These are phyloP conservation scores for Nothophytophthora sp. DNA, from an alignment of 352 stramenopile species.

Conservation along the genomic window DNA sequence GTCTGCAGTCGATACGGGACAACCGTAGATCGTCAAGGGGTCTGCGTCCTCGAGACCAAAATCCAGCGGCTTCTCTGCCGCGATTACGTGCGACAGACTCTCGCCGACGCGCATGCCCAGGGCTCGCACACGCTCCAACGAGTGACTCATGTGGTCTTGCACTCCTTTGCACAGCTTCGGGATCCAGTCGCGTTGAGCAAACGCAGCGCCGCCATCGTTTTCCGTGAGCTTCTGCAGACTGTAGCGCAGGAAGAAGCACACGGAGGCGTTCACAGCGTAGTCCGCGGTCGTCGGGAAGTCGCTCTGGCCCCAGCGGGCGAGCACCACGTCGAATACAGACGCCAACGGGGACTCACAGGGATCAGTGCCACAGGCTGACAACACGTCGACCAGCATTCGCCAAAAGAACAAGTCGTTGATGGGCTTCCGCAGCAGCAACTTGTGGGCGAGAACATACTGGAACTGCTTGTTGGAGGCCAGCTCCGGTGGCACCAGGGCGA, in stretches of 20 bases:
- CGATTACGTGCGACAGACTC: conserved; percentile 58
- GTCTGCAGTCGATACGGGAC: conserved; percentile 16
- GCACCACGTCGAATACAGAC: conserved; percentile 56
- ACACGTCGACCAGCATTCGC: conserved; percentile 45
- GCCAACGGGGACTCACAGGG: conserved; percentile 25
- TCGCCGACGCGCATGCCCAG: conserved; percentile 77
- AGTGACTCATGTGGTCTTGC: conserved; percentile 73
- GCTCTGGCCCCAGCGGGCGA: conserved; percentile 57
- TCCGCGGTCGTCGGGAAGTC: conserved; percentile 52
- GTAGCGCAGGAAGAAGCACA: conserved; percentile 72
- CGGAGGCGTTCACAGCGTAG: conserved; percentile 54
- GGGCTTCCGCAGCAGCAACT: conserved; percentile 53
- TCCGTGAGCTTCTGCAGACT: conserved; percentile 36
- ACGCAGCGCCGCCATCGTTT: conserved; percentile 6
- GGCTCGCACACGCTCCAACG: conserved; percentile 47
- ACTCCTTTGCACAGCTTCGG: conserved; percentile 72
- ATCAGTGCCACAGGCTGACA: conserved; percentile 16
- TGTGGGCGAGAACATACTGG: conserved; percentile 62
- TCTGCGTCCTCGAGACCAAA: conserved; percentile 57
- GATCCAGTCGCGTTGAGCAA: conserved; percentile 54
- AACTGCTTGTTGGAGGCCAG: conserved; percentile 58
- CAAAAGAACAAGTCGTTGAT: conserved; percentile 53
- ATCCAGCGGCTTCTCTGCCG: conserved; percentile 58
- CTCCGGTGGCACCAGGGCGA: conserved; percentile 36
- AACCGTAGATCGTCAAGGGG: conserved; percentile 38